Evolutionary conservation across 208 protist species (phyloP), one percentile per base, ranked within the genome.

Genomic region (Leishmania martiniquensis): DNA sequence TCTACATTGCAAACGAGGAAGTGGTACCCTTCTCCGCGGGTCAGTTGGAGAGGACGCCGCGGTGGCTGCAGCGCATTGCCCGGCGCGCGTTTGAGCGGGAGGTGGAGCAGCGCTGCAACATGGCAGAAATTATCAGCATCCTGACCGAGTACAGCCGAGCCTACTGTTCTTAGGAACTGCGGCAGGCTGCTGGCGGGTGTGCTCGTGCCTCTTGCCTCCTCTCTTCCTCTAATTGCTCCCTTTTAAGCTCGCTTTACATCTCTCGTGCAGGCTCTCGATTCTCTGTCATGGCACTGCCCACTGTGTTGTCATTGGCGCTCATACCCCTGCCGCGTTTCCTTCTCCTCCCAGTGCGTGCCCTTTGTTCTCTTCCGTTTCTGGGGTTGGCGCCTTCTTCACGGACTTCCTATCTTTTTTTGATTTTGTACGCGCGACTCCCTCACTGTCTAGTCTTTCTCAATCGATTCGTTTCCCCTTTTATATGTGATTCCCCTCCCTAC

Each of bases 11-110:
- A 20, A 80, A 81, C 47, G 80, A 93, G 54, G 85, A 86, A 7
- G 82, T 82, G 37, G 72, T 89, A 4, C 89, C 89, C 5, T 93
- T 82, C 78, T 84, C 77, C 0, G 54, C 77, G 25, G 76, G 66
- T 37, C 80, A 93, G 68, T 32, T 93, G 20, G 75, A 72, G 42
- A 29, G 32, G 55, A 72, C 85, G 25, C 89, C 89, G 51, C 75
- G 81, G 22, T 93, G 89, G 89, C 79, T 90, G 78, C 89, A 93
- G 76, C 81, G 83, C 47, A 84, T 93, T 20, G 85, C 83, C 13
- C 67, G 76, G 20, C 80, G 87, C 22, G 76, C 84, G 34, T 88
- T 91, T 71, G 86, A 88, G 78, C 84, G 86, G 9, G 81, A 85
- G 17, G 84, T 90, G 22, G 67, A 83, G 44, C 75, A 76, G 37